Base-by-base conservation (phyloP, 768 basidiomycete genomes). In the Mrakia frigida region DNA sequence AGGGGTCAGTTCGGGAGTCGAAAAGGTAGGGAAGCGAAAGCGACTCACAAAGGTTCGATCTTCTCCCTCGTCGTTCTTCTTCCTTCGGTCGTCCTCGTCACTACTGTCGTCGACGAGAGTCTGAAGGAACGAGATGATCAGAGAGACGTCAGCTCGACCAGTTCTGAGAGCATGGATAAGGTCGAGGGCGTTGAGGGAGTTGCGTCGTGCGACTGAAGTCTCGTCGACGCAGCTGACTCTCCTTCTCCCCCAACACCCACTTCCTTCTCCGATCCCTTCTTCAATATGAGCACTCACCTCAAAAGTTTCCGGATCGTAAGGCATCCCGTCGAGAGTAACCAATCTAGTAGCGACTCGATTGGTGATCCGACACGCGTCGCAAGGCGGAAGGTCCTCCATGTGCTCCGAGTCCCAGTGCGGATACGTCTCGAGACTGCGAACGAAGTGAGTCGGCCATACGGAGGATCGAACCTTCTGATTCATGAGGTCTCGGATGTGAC, bases 301-400 rank as follows among this genome's bases (percentile, higher is more conserved):
- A 35, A 72, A 72, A 0, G 52, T 72, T 16, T 72, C 70, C 2
- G 31, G 70, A 72, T 56, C 52, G 25, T 72, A 72, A 0, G 28
- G 28, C 7, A 5, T 2, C 21, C 70, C 70, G 6, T 23, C 46
- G 21, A 72, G 70, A 11, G n/a, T 37, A 13, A 72, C 25, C 3
- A 2, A 35, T 0, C 52, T 16, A 3, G 50, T 72, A 7, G 70
- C 50, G 18, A 35, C n/a, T 56, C 70, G 53, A 23, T 72, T 72
- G 31, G 70, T 53, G 14, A 72, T 72, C 23, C 70, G 31, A 35
- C 70, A 72, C 3, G 70, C 70, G 23, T 72, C 70, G 33, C 70
- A 72, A 11, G 70, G 70, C 25, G 70, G 70, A 2, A 72, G 70
- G 46, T 72, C 70, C 1, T 72, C 46, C 14, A 72, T 21, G 25